Conservation (phyloP, 129 eudicot genomes). For the Rutidosis leptorrhynchoides region DNA sequence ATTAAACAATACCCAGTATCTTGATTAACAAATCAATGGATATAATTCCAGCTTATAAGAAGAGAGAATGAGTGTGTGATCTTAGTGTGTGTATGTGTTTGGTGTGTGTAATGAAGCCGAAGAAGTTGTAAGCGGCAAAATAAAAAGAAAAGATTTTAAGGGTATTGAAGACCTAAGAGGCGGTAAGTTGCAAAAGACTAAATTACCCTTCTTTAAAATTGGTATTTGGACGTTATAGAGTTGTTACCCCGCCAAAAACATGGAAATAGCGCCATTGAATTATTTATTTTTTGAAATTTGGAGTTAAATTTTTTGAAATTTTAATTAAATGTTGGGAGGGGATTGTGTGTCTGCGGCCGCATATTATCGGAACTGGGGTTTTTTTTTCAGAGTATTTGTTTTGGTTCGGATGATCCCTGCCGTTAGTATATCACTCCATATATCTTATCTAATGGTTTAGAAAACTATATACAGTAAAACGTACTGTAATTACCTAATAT, state of each 20-base stretch:
- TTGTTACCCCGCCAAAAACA: slow-evolving; percentile 47
- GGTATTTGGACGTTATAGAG: slow-evolving; percentile 22
- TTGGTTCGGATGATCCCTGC: neutral
- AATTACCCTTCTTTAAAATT: slow-evolving; percentile 31
- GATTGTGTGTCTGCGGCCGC: slow-evolving; percentile 39
- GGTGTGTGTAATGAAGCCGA: slow-evolving; percentile 13
- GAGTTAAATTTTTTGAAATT: slow-evolving; percentile 17
- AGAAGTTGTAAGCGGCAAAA: slow-evolving; percentile 39
- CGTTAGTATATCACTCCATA: neutral
- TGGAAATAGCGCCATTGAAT: slow-evolving; percentile 40
- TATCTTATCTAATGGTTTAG: slow-evolving; percentile 7
- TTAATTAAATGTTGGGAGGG: slow-evolving; percentile 7
- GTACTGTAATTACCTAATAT: no score
- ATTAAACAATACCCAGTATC: neutral
- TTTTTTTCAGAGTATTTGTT: neutral
- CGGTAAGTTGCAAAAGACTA: slow-evolving; percentile 46
- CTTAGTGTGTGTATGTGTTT: neutral
- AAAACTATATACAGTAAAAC: no score
- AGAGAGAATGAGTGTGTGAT: neutral
- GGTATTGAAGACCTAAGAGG: slow-evolving; percentile 58
- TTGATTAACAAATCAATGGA: neutral
- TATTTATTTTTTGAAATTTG: slow-evolving; percentile 15
- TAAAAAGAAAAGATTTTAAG: slow-evolving; percentile 38
- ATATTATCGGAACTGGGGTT: slow-evolving; percentile 19
- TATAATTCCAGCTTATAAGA: neutral